Evolutionary conservation across 176 grass and related monocot species (phyloP).

Genomic region (Lolium rigidum): DNA sequence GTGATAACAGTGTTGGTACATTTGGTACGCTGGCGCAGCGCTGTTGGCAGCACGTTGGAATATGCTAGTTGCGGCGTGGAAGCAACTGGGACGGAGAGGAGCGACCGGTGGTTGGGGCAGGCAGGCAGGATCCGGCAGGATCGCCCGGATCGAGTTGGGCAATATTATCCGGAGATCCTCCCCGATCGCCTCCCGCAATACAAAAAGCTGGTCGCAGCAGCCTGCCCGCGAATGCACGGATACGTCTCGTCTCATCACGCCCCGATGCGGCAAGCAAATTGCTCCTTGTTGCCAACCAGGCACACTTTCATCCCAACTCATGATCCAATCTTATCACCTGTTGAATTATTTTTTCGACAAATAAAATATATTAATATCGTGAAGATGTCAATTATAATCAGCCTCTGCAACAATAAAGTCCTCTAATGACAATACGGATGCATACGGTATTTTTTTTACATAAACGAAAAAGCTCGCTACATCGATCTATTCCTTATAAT

Average conservation of each 20-base stretch:
- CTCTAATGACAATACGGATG: too few relatives aligned
- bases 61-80: slow-evolving; percentile 21
- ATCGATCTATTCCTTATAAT: too few relatives aligned
- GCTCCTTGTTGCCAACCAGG: background rate
- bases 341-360: too few relatives aligned
- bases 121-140: slow-evolving; percentile 46
- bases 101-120: slow-evolving; percentile 26
- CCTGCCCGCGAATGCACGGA: background rate
- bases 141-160: slow-evolving; percentile 39
- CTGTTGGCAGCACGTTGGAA: background rate
- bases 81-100: slow-evolving; percentile 11
- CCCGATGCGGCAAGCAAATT: background rate
- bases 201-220: background rate
- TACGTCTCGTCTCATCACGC: background rate
- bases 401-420: too few relatives aligned
- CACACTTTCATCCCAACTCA: too few relatives aligned
- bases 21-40: slow-evolving; percentile 36
- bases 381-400: too few relatives aligned
- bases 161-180: slow-evolving; percentile 42
- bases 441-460: too few relatives aligned
- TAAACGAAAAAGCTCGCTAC: too few relatives aligned
- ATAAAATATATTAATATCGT: too few relatives aligned
- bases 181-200: background rate
- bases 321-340: too few relatives aligned
- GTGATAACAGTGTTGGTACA: background rate